Conservation (phyloP, 2,329 filamentous ascomycete species). For the Magnaporthiopsis incrustans region DNA sequence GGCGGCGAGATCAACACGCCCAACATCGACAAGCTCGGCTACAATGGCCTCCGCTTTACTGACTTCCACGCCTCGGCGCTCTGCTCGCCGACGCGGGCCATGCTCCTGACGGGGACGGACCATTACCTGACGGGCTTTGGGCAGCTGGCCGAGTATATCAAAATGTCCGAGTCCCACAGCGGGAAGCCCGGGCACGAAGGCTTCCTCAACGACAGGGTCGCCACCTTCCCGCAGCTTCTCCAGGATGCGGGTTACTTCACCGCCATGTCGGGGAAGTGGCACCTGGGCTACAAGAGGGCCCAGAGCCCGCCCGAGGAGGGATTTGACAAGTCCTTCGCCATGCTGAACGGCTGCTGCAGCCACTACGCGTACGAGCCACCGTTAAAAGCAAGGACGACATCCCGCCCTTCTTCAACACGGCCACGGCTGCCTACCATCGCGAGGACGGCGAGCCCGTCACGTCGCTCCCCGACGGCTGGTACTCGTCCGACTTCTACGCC, state of each 20-base stretch:
- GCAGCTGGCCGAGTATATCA: neutral
- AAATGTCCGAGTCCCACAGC: slow-evolving; percentile 24
- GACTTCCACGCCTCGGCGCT: slow-evolving; percentile 58
- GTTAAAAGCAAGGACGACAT: slow-evolving; percentile 17
- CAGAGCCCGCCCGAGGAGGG: slow-evolving; percentile 46
- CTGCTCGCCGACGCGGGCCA: slow-evolving; percentile 56
- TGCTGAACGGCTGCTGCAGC: slow-evolving; percentile 51
- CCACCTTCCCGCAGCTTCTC: slow-evolving; percentile 48
- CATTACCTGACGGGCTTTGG: slow-evolving; percentile 34
- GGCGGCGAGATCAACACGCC: slow-evolving; percentile 25
- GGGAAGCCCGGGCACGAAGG: slow-evolving; percentile 47
- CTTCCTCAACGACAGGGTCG: slow-evolving; percentile 53
- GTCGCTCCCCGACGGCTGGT: slow-evolving; percentile 38
- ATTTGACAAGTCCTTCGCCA: slow-evolving; percentile 52
- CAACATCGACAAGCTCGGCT: slow-evolving; percentile 20
- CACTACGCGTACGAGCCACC: slow-evolving; percentile 43
- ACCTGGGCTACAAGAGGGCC: slow-evolving; percentile 51
- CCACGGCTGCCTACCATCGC: slow-evolving; percentile 23
- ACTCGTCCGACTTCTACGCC: slow-evolving; percentile 43
- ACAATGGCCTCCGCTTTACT: slow-evolving; percentile 39
- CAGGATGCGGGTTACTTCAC: slow-evolving; percentile 52
- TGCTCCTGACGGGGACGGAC: slow-evolving; percentile 59
- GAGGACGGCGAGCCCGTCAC: slow-evolving; percentile 14
- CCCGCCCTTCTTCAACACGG: slow-evolving; percentile 30
- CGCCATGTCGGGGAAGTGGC: slow-evolving; percentile 56